Evolutionary conservation across 1,139 yeast genomes (phyloP).

Genomic region (Suhomyces terraborum): DNA sequence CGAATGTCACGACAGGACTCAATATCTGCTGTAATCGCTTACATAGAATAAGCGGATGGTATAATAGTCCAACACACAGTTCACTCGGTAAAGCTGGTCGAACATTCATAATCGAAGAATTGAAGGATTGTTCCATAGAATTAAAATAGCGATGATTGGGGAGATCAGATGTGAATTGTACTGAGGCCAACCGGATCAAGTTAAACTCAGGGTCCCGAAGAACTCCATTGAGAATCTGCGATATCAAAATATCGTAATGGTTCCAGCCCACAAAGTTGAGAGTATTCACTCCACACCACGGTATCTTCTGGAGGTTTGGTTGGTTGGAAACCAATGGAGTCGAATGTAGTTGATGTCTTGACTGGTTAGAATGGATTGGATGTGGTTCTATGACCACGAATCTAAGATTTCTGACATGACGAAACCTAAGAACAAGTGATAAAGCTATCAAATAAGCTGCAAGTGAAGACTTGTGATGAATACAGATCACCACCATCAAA

Average conservation of each 20-base stretch:
- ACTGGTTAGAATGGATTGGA: background rate
- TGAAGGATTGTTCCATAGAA: conserved; percentile 7
- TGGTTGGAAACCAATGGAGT: background rate
- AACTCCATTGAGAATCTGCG: background rate
- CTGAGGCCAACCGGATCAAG: conserved; percentile 2
- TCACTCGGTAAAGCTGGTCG: background rate
- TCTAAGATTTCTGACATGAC: conserved; percentile 11
- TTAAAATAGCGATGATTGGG: background rate
- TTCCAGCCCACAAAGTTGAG: conserved; percentile 16
- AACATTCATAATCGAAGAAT: conserved; percentile 3
- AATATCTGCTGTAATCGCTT: conserved; percentile 2
- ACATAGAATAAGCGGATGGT: conserved; percentile 6
- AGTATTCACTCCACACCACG: conserved; percentile 32
- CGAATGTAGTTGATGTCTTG: no score
- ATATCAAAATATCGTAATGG: conserved; percentile 12
- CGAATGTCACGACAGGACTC: conserved; percentile 1
- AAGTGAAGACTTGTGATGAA: conserved; percentile 16
- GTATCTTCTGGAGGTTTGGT: conserved; percentile 16
- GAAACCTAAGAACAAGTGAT: conserved; percentile 14
- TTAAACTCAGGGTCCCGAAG: conserved; percentile 1
- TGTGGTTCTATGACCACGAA: conserved; percentile 17
- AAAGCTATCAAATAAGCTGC: conserved; percentile 23
- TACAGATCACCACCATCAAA: conserved; percentile 14
- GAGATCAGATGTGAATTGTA: background rate
- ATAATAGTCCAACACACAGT: conserved; percentile 6